Evolutionary conservation across 495 filamentous ascomycete species (phyloP).

Genomic region (Staphylotrichum longicolle): DNA sequence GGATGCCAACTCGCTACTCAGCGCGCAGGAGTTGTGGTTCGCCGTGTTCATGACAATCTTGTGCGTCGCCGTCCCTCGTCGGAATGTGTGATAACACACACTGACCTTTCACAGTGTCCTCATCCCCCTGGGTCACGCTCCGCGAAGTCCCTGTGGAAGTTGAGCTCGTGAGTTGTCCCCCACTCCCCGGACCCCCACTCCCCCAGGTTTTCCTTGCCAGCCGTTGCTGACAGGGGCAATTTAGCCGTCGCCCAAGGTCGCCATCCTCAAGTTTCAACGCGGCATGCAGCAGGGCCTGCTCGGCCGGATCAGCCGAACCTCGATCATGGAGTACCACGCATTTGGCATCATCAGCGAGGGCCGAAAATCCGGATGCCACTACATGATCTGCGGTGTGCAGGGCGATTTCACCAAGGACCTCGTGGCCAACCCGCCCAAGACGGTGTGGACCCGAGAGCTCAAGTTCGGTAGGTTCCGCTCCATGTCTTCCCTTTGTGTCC

Average conservation of each 20-base stretch:
- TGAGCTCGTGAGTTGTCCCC: constrained; percentile 36
- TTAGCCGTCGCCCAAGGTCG: constrained; percentile 45
- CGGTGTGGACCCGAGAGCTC: constrained; percentile 46
- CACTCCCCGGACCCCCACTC: constrained; percentile 2
- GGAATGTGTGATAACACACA: neutral
- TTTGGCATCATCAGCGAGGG: constrained; percentile 49
- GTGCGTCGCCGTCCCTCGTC: constrained; percentile 26
- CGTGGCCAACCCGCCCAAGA: constrained; percentile 42
- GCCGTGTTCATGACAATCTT: constrained; percentile 48
- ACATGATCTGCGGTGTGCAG: constrained; percentile 50
- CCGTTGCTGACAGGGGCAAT: constrained; percentile 18
- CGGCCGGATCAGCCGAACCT: constrained; percentile 46
- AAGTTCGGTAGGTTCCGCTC: constrained; percentile 41
- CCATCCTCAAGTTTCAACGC: constrained; percentile 41
- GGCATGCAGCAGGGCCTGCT: constrained; percentile 50
- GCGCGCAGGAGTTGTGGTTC: constrained; percentile 46
- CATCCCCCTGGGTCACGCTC: constrained; percentile 47
- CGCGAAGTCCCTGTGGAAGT: constrained; percentile 45
- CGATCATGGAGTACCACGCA: constrained; percentile 50
- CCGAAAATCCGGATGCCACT: constrained; percentile 38
- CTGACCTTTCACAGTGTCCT: constrained; percentile 38
- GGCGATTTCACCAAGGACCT: constrained; percentile 45
- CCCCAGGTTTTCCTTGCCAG: neutral
- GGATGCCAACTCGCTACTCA: constrained; percentile 40
- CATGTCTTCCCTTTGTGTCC: neutral